Base-by-base conservation (phyloP, 1,284 basidiomycete species). In the Malassezia dermatis region DNA sequence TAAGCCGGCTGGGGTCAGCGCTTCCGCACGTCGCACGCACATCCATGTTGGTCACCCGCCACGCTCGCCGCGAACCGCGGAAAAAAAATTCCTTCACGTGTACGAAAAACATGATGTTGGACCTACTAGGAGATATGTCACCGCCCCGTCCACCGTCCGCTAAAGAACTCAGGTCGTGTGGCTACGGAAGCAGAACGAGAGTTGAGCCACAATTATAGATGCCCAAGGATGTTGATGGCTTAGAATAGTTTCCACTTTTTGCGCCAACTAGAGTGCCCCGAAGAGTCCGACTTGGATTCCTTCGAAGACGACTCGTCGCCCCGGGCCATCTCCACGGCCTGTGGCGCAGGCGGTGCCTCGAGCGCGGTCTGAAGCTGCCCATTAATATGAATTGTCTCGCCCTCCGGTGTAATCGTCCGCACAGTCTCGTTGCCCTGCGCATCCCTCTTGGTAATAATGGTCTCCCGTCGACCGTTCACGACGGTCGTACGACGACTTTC, bases 391-490 rank as follows among this genome's bases (percentile, higher is more conserved):
- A 69, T 60, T 6, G 61, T 60, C 55, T 59, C 60, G 24, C 64
- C 66, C 23, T 64, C 62, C 0, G 67, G 65, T 8, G 67, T 63
- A 21, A 58, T 56, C 3, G 50, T 53, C 45, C 66, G 65, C 8
- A 69, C 59, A 4, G 67, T 69, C 43, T 58, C 62, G 40, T 66
- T 64, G 48, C 67, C 67, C n/a, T 58, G 53, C 11, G 32, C 50
- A 28, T 69, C 67, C 13, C 66, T 60, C n/a, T 58, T 62, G 37
- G 62, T 63, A 8, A 63, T 67, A 42, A 61, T 52, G 2, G 65
- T 69, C 51, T 69, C 64, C 26, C 54, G 60, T 12, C 58, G 60
- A 2, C 67, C 67, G n/a, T 69, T 67, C 26, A 69, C 56, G 21
- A 60, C 62, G 39, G 65, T 57, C 0, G 67, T 69, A 10, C 54